Evolutionary conservation across 2,329 filamentous ascomycete species (phyloP).

Genomic region (Nigrospora osmanthi): DNA sequence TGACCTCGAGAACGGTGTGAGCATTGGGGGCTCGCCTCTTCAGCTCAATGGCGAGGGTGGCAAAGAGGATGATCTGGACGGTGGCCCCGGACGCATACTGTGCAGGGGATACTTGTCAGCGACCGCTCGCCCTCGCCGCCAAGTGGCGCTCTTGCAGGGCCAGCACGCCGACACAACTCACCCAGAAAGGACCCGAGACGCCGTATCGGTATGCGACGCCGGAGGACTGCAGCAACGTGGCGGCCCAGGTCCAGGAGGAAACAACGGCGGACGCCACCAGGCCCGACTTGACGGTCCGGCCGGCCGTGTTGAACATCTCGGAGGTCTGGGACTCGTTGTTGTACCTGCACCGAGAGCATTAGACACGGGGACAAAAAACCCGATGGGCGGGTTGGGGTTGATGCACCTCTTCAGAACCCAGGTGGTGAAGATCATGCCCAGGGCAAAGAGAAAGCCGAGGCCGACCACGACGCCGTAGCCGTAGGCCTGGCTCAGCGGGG

Average conservation of each 20-base stretch:
- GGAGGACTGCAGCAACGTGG: conserved; percentile 68
- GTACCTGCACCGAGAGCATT: conserved; percentile 12
- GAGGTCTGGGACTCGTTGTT: conserved; percentile 68
- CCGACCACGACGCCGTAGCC: conserved; percentile 73
- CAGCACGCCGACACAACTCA: background rate
- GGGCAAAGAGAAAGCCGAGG: conserved; percentile 62
- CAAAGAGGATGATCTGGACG: conserved; percentile 79
- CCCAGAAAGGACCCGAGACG: conserved; percentile 48
- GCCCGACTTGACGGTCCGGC: conserved; percentile 78
- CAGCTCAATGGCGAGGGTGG: conserved; percentile 79
- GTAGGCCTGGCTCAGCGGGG: conserved; percentile 46
- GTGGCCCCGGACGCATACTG: conserved; percentile 59
- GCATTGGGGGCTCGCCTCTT: conserved; percentile 81
- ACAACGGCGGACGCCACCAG: conserved; percentile 80
- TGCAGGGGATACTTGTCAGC: background rate
- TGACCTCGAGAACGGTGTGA: conserved; percentile 74
- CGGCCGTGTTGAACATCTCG: conserved; percentile 85
- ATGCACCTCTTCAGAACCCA: conserved; percentile 55
- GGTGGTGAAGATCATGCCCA: conserved; percentile 65
- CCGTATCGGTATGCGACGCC: conserved; percentile 73
- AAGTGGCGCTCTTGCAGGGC: background rate
- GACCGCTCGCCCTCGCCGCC: background rate
- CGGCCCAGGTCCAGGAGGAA: conserved; percentile 86
- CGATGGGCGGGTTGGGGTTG: too few species aligned
- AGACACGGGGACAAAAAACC: too few species aligned